Evolutionary conservation across 2,329 filamentous ascomycete genomes (phyloP).

Genomic region (Diaporthe sp.): DNA sequence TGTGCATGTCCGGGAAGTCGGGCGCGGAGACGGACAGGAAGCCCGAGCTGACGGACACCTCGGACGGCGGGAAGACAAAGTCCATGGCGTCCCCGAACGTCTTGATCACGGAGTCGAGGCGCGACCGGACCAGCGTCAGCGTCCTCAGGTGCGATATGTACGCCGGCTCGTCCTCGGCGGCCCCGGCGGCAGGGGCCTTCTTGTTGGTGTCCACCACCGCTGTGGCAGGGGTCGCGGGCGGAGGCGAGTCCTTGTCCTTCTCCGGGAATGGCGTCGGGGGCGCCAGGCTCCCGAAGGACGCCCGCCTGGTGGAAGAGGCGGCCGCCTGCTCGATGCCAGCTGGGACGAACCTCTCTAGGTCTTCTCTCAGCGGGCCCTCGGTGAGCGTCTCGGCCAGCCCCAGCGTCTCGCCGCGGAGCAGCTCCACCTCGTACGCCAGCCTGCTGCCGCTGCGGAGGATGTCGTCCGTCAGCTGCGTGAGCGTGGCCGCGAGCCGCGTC

Average conservation of each 20-base stretch:
- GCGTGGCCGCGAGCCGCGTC: slow-evolving; percentile 81
- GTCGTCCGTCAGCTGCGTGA: slow-evolving; percentile 94
- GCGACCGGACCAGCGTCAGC: slow-evolving; percentile 82
- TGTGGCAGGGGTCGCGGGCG: slow-evolving; percentile 39
- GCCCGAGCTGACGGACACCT: slow-evolving; percentile 84
- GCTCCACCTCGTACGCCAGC: slow-evolving; percentile 93
- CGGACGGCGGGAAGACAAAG: slow-evolving; percentile 91
- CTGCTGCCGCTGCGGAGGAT: slow-evolving; percentile 90
- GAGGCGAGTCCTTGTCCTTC: slow-evolving; percentile 35
- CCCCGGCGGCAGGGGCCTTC: slow-evolving; percentile 5
- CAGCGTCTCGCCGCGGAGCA: slow-evolving; percentile 88
- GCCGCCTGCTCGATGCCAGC: slow-evolving; percentile 56
- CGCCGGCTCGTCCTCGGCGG: slow-evolving; percentile 64
- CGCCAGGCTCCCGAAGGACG: slow-evolving; percentile 38
- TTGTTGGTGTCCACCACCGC: neutral
- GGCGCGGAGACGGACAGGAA: slow-evolving; percentile 93
- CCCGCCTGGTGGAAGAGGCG: slow-evolving; percentile 43
- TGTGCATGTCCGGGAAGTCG: slow-evolving; percentile 56
- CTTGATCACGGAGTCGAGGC: slow-evolving; percentile 91
- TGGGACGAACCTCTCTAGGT: slow-evolving; percentile 81
- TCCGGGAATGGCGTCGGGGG: slow-evolving; percentile 45
- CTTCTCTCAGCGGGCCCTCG: slow-evolving; percentile 69
- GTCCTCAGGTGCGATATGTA: slow-evolving; percentile 86
- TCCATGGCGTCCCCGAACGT: slow-evolving; percentile 96
- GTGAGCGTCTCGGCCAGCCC: slow-evolving; percentile 84